These are phyloP conservation scores for Fusarium pseudoanthophilum DNA, from an alignment of 2,329 filamentous ascomycete genomes.

Conservation along the genomic window DNA sequence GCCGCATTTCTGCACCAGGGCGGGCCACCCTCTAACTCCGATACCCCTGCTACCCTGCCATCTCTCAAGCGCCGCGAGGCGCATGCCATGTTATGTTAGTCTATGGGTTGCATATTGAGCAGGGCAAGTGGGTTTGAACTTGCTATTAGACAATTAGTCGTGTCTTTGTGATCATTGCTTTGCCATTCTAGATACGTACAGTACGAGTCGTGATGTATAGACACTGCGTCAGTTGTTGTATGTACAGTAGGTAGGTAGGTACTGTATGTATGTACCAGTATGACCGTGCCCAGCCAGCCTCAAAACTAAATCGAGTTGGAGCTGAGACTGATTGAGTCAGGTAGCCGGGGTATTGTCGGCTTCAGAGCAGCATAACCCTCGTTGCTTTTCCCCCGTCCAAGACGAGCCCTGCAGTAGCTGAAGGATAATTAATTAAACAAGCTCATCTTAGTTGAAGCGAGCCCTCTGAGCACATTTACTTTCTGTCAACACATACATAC, in stretches of 20 bases:
- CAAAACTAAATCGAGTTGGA: constrained; percentile 9
- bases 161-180: constrained; percentile 21
- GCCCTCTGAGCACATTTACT: not conserved
- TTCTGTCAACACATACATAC: not conserved
- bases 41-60: constrained; percentile 42
- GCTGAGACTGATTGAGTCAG: constrained; percentile 1
- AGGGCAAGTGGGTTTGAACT: constrained; percentile 25
- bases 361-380: not conserved
- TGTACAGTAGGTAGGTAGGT: not conserved
- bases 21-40: constrained; percentile 21
- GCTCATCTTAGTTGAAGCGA: not conserved
- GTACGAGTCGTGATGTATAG: constrained; percentile 10
- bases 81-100: constrained; percentile 31
- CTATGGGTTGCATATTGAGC: constrained; percentile 38
- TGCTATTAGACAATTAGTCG: constrained; percentile 34
- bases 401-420: not conserved
- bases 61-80: constrained; percentile 33
- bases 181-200: constrained; percentile 1
- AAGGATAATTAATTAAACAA: not conserved
- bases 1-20: constrained; percentile 27
- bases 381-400: not conserved
- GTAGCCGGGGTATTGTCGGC: not conserved
- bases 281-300: constrained; percentile 2
- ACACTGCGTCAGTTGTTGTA: not conserved
- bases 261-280: not conserved